These are phyloP conservation scores for Calonectria honghensis DNA, from an alignment of 2,329 filamentous ascomycete genomes.

Conservation along the genomic window DNA sequence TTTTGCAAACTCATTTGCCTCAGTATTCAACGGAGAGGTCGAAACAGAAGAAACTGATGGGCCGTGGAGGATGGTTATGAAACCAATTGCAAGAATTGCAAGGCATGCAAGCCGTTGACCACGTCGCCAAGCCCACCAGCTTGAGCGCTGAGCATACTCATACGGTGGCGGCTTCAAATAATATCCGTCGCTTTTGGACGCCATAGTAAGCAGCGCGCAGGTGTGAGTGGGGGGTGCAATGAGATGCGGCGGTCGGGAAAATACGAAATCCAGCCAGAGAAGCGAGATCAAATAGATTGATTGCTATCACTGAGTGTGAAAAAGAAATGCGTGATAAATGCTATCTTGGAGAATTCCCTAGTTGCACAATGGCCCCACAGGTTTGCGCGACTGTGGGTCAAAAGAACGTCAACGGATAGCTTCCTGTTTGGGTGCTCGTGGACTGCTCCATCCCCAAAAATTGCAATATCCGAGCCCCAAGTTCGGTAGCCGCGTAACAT, in stretches of 20 bases:
- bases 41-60: background rate
- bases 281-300: background rate
- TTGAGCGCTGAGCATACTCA: background rate
- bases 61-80: background rate
- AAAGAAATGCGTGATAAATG: background rate
- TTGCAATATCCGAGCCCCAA: no score
- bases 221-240: background rate
- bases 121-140: background rate
- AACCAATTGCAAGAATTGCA: background rate
- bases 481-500: no score
- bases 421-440: background rate
- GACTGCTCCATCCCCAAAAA: no score
- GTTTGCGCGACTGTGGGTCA: constrained; percentile 19
- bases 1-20: constrained; percentile 6
- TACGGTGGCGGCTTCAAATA: constrained; percentile 16
- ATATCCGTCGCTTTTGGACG: background rate
- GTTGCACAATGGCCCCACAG: background rate
- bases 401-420: constrained; percentile 13
- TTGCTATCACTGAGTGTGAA: background rate
- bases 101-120: background rate
- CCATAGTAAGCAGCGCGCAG: background rate
- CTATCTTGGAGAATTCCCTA: background rate
- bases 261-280: background rate
- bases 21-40: background rate
- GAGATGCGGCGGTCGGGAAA: background rate